Evolutionary conservation across 1,139 yeast species (phyloP), one percentile per base, ranked within the genome.

Genomic region (Eremothecium sinecaudum): DNA sequence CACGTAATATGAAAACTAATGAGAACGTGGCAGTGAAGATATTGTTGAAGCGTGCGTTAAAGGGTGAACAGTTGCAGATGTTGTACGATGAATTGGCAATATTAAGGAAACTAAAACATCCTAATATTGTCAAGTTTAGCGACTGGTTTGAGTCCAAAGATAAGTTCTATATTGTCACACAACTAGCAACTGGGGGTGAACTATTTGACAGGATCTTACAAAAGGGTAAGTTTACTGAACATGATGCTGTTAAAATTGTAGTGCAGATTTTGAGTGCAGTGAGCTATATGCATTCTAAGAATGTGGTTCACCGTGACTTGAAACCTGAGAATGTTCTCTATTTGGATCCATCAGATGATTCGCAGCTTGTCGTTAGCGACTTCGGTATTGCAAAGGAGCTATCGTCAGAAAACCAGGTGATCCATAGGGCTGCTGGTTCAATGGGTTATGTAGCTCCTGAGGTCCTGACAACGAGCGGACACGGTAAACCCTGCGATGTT

Each of bases 361-460:
- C 94, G 5, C 73, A 71, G 33, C 66, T 86, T 23, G 94, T 86
- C 3, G 65, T 86, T 44, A 94, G 94, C 0, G 96, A 86, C 61
- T 86, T 86, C 59, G 96, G 96, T 29, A 84, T 86, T 48, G 95
- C 96, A 24, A 82, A 81, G 56, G 67, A 73, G 41, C 61, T 86
- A 45, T 67, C 68, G 39, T 58, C 66, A 12, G 58, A 58, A 5
- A 69, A 75, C 46, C 87, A 83, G 43, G 69, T 76, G 43, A 66
- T 87, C 39, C 79, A 75, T 18, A 67, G 80, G 18, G 77, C 82
- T 31, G 95, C 95, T 0, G 96, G 96, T 0, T 79, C 93, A 1
- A 75, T 84, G 59, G 95, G 95, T 2, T 86, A 86, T 54, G 94
- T 94, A 4, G 95, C 96, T 0, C 96, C 96, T 0, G 96, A 86